These are phyloP conservation scores for Aspergillus egyptiacus DNA, from an alignment of 495 filamentous ascomycete genomes.

Conservation along the genomic window DNA sequence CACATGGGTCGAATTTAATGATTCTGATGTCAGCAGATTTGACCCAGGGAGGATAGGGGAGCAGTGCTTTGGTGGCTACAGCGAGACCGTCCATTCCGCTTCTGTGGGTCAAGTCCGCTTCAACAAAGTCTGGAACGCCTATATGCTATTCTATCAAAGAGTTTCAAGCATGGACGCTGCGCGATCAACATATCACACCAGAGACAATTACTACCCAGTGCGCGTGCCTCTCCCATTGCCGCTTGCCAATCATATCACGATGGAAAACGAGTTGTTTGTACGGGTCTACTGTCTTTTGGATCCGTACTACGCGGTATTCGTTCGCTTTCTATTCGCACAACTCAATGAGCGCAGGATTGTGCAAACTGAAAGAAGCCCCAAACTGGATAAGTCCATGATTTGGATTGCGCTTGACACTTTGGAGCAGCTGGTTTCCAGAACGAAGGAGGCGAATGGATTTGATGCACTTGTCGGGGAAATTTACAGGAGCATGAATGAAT, in stretches of 20 bases:
- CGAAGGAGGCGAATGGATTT: constrained; percentile 63
- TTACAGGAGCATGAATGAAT: constrained; percentile 42
- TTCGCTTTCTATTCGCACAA: constrained; percentile 51
- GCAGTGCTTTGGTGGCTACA: constrained; percentile 74
- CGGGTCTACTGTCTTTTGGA: constrained; percentile 79
- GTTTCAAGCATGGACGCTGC: constrained; percentile 53
- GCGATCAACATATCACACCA: constrained; percentile 24
- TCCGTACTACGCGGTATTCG: constrained; percentile 62
- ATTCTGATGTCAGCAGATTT: constrained; percentile 71
- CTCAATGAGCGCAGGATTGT: constrained; percentile 35
- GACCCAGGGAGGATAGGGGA: constrained; percentile 65
- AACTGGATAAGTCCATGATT: constrained; percentile 54
- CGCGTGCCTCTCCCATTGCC: constrained; percentile 50
- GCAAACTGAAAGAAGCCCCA: constrained; percentile 45
- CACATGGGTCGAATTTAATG: constrained; percentile 90
- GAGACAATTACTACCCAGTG: constrained; percentile 40
- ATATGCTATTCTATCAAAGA: constrained; percentile 97
- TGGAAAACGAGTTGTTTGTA: constrained; percentile 67
- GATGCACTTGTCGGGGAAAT: constrained; percentile 51
- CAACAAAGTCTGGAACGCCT: constrained; percentile 78
- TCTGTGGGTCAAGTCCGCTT: constrained; percentile 37
- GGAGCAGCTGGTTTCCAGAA: constrained; percentile 69
- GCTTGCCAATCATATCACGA: constrained; percentile 55
- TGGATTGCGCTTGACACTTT: constrained; percentile 66
- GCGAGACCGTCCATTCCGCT: constrained; percentile 40